Conservation (phyloP, 1,139 yeast species). For the Diutina neorugosa region DNA sequence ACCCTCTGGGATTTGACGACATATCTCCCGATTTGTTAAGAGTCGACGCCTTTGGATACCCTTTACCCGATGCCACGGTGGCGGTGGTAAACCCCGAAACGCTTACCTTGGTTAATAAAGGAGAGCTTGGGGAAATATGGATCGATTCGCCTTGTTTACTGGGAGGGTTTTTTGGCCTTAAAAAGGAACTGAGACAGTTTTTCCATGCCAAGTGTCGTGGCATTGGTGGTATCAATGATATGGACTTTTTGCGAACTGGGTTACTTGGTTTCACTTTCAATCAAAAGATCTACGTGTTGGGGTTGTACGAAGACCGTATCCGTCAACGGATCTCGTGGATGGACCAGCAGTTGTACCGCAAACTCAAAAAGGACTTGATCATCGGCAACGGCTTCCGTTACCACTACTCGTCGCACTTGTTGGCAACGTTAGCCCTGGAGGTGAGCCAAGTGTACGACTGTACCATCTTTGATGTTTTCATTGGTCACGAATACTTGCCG, state of each 20-base stretch:
- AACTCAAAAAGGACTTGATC: constrained; percentile 19
- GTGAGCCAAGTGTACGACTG: constrained; percentile 82
- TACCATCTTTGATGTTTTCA: constrained; percentile 78
- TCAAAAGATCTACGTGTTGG: constrained; percentile 81
- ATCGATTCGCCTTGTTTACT: constrained; percentile 80
- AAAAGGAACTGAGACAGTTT: constrained; percentile 56
- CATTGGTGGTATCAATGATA: constrained; percentile 52
- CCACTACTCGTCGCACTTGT: constrained; percentile 77
- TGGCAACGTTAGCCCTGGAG: constrained; percentile 69
- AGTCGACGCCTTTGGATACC: constrained; percentile 89
- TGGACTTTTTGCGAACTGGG: constrained; percentile 85
- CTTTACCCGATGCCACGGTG: constrained; percentile 84
- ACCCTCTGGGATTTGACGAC: constrained; percentile 42
- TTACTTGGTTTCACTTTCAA: constrained; percentile 75
- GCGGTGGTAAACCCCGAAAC: constrained; percentile 95
- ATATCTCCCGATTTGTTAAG: constrained; percentile 40
- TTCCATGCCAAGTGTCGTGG: constrained; percentile 77
- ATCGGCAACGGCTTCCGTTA: constrained; percentile 38
- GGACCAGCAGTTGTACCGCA: constrained; percentile 32
- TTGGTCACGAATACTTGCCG: constrained; percentile 77
- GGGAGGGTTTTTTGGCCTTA: constrained; percentile 77
- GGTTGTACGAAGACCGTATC: constrained; percentile 84
- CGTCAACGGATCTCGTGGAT: constrained; percentile 63
- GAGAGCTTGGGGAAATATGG: constrained; percentile 97
- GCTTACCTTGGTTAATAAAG: constrained; percentile 46